Percentiles rank a stretch among this genome's conserved stretches.
Evolutionary conservation across 805 yeast genomes (phyloP).

Genomic region (Saccharomycopsis guyanensis): DNA sequence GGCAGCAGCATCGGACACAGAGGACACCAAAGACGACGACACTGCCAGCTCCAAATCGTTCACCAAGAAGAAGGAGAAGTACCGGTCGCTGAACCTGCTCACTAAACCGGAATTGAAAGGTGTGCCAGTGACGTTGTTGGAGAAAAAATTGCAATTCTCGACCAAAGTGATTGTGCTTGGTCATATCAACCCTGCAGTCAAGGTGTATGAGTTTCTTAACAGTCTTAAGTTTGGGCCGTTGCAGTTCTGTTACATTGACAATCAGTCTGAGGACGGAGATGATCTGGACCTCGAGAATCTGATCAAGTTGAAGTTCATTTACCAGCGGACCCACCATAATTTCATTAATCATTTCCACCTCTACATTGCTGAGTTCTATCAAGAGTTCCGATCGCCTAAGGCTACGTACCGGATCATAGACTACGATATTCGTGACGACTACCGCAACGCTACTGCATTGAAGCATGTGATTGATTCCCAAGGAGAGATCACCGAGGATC

Average conservation of each 20-base stretch:
- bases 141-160: conserved; percentile 5
- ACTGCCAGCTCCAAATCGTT: background rate
- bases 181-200: conserved; percentile 11
- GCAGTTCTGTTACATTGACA: conserved; percentile 15
- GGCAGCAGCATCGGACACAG: background rate
- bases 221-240: conserved; percentile 21
- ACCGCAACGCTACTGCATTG: conserved; percentile 3
- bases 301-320: conserved; percentile 20
- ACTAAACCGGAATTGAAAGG: conserved; percentile 1
- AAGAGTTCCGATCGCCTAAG: conserved; percentile 17
- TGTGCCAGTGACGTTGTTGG: conserved; percentile 1
- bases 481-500: no score
- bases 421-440: conserved; percentile 10
- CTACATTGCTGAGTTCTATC: conserved; percentile 16
- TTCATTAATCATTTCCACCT: conserved; percentile 18
- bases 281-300: conserved; percentile 8
- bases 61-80: background rate
- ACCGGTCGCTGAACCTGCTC: background rate
- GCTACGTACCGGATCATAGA: conserved; percentile 15
- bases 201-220: conserved; percentile 18
- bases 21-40: background rate
- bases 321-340: conserved; percentile 16
- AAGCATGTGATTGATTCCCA: background rate
- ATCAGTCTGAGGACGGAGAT: background rate
- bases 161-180: conserved; percentile 14